Conservation (phyloP, 129 eudicot species). For the Escallonia herrerae region DNA sequence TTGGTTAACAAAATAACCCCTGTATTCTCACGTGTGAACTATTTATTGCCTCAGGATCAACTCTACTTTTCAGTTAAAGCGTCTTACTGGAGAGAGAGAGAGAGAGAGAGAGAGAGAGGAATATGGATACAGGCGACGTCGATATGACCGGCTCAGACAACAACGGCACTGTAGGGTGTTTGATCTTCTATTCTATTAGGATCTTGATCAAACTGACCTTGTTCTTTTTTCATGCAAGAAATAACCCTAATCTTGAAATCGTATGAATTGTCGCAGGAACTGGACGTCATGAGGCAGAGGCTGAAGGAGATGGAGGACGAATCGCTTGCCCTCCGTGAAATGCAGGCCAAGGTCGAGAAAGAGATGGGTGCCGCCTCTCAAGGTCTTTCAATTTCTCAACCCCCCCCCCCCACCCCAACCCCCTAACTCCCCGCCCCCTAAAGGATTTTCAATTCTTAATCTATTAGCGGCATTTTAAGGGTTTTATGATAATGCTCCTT, state of each 20-base stretch:
- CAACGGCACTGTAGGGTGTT: constrained; percentile 19
- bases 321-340: constrained; percentile 53
- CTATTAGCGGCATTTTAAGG: too few relatives aligned
- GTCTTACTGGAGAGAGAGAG: neutral
- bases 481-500: too few relatives aligned
- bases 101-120: constrained; percentile 2
- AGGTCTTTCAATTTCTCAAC: neutral
- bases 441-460: too few relatives aligned
- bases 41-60: too few relatives aligned
- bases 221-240: neutral
- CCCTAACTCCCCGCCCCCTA: too few relatives aligned
- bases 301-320: constrained; percentile 61
- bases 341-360: constrained; percentile 62
- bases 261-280: constrained; percentile 19
- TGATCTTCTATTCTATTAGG: neutral
- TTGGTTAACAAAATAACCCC: too few relatives aligned
- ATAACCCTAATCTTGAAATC: constrained; percentile 13
- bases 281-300: constrained; percentile 54
- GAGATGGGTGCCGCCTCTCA: constrained; percentile 51
- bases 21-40: too few relatives aligned
- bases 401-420: too few relatives aligned
- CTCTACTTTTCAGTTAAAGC: too few relatives aligned
- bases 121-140: constrained; percentile 35
- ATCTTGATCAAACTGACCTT: neutral
- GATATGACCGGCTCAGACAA: constrained; percentile 38